Evolutionary conservation across 2,329 filamentous ascomycete species (phyloP).

Genomic region (Ophiostoma australiae): DNA sequence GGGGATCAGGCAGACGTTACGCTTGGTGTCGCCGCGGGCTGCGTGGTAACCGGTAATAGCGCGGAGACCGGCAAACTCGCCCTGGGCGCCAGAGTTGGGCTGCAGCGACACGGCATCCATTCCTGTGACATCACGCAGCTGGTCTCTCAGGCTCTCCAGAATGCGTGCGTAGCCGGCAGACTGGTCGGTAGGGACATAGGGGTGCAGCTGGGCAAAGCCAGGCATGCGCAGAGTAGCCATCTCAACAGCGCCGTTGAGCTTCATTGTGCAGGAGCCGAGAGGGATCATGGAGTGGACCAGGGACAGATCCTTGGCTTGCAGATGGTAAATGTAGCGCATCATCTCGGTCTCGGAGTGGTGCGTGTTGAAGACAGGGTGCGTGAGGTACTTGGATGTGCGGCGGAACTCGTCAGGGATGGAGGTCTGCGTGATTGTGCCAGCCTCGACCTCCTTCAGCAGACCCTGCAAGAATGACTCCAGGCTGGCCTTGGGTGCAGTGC

Average conservation of each 20-base stretch:
- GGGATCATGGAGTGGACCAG: constrained; percentile 97
- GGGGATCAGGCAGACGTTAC: constrained; percentile 90
- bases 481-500: not conserved
- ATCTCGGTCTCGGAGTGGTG: constrained; percentile 94
- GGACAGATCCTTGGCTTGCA: constrained; percentile 91
- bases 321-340: constrained; percentile 84
- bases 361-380: constrained; percentile 89
- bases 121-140: constrained; percentile 78
- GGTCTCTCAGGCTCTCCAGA: constrained; percentile 65
- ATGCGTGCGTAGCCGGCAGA: constrained; percentile 65
- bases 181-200: constrained; percentile 62
- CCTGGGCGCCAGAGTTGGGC: constrained; percentile 93
- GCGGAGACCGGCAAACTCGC: constrained; percentile 85
- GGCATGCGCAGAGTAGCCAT: constrained; percentile 82
- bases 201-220: constrained; percentile 74
- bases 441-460: constrained; percentile 35
- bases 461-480: constrained; percentile 36
- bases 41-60: constrained; percentile 83
- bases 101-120: constrained; percentile 88
- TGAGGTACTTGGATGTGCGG: constrained; percentile 71
- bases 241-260: constrained; percentile 88
- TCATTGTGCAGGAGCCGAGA: constrained; percentile 96
- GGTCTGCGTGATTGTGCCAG: constrained; percentile 26
- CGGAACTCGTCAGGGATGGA: constrained; percentile 55
- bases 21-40: constrained; percentile 60